A percentile compares a stretch with the other conserved stretches of the same genome.
These are phyloP conservation scores for Collybia sordida DNA, from an alignment of 768 basidiomycete genomes.

Conservation along the genomic window DNA sequence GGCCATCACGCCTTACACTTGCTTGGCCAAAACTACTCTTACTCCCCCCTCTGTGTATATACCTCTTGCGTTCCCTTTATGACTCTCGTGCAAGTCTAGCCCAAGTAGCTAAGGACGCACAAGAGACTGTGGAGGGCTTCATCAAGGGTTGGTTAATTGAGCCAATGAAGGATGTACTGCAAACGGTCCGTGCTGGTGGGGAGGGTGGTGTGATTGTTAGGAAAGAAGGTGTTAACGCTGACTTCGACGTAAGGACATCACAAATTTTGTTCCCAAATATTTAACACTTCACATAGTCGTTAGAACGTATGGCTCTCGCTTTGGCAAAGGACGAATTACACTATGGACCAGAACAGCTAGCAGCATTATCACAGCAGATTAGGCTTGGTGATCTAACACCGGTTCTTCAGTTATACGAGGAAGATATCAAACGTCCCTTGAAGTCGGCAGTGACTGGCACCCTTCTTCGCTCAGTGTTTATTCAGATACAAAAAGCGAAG, in stretches of 20 bases:
- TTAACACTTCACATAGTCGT: constrained; percentile 50
- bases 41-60: constrained; percentile 65
- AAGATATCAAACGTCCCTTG: constrained; percentile 87
- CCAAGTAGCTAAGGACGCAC: constrained; percentile 56
- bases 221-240: constrained; percentile 79
- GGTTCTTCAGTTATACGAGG: constrained; percentile 85
- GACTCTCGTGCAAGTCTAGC: constrained; percentile 57
- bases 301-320: constrained; percentile 90
- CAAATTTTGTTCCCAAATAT: not conserved
- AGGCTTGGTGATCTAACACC: constrained; percentile 82
- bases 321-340: constrained; percentile 80
- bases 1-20: constrained; percentile 67
- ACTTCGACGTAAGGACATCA: constrained; percentile 65
- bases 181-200: constrained; percentile 81
- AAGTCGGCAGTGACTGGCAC: constrained; percentile 79
- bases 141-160: constrained; percentile 28
- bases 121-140: constrained; percentile 71
- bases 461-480: constrained; percentile 79
- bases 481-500: constrained; percentile 96
- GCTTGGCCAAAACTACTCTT: constrained; percentile 84
- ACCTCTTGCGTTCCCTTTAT: constrained; percentile 50
- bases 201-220: constrained; percentile 76
- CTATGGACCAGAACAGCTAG: constrained; percentile 64
- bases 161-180: constrained; percentile 77
- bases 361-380: constrained; percentile 62